Base-by-base conservation (phyloP, 495 filamentous ascomycete species). In the Lophium mytilinum region DNA sequence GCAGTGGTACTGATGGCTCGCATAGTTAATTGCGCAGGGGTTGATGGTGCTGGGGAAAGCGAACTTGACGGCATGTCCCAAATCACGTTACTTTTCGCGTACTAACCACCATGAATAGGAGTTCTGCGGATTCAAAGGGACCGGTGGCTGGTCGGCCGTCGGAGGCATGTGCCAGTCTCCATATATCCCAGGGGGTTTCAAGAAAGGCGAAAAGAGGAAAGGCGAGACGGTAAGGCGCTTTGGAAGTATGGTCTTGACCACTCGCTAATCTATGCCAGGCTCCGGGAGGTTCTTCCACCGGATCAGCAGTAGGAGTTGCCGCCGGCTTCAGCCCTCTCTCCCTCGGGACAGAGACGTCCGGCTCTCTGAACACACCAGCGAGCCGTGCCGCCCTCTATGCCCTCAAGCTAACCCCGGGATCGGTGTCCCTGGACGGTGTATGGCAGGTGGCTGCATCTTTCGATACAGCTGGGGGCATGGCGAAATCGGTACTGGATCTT, bases 381-480 rank as follows among this genome's bases (percentile, higher is more conserved):
- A 45, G 30, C 4, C 11, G 55, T 34, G 55, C 55, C 9, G 55
- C 55, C 1, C 48, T 51, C 10, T 58, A 52, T 15, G 12, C 55
- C 11, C 12, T 58, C 11, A 58, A 58, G 40, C 49, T 35, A 11
- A 58, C 55, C 1, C 9, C 30, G 19, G 37, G 21, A 1, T 15
- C 21, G 17, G 37, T 52, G 4, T 15, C 5, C 14, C 34, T 11
- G 8, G 47, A 40, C 15, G 49, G 55, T 9, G 39, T 58, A 10
- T 9, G 34, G 12, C 47, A 30, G 11, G 35, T 72, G 6, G 58
- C 68, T 4, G 46, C 50, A 12, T 55, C 52, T 19, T 66, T 64
- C 14, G 72, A 74, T 46, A 63, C 62, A n/a, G 57, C 62, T 0
- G 72, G 72, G 0, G 59, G 60, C 3, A 71, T 74, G 71, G 63